Evolutionary conservation across 1,284 basidiomycete species (phyloP), one percentile per base, ranked within the genome.

Genomic region (Violaceomyces palustris): DNA sequence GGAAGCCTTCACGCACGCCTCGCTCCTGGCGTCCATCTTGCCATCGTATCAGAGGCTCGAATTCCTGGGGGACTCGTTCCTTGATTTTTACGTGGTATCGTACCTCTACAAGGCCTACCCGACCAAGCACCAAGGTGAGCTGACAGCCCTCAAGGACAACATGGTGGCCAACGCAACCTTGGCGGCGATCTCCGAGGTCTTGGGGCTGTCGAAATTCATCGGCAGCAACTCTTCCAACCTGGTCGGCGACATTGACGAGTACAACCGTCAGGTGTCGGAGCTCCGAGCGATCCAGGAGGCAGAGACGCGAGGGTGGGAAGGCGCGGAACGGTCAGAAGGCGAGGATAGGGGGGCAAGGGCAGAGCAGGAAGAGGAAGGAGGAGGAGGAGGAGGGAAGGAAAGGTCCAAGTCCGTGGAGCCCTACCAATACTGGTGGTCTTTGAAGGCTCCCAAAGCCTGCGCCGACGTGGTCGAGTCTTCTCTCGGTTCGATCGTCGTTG

Each of bases 41-140:
- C 60, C 63, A 0, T 47, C 39, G 5, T 68, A 66, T 39, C 57
- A 68, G 40, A 42, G 65, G 6, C 44, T 68, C 11, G 65, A 66
- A 37, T 68, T 66, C 32, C 35, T 68, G 2, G 65, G 65, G 2
- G 65, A 68, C 44, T 53, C 63, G 3, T 48, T 59, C 34, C 22
- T 68, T 5, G 65, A 68, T 15, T 56, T 45, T 17, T 39, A 35
- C 28, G 51, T 61, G 17, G 59, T 63, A 1, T n/a, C 3, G 0
- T 23, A 33, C 3, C 35, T 63, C n/a, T 50, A 33, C 12, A 3
- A 4, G 0, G 4, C 12, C 4, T 53, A 58, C 21, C 28, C 39
- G 3, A n/a, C 32, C 1, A 34, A 59, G 3, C 26, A 51, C 3
- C 50, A 57, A 35, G 62, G 56, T 14, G 53, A 52, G n/a, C 24